Evolutionary conservation across 2,329 filamentous ascomycete species (phyloP).

Genomic region (Arachnomyces sp.): DNA sequence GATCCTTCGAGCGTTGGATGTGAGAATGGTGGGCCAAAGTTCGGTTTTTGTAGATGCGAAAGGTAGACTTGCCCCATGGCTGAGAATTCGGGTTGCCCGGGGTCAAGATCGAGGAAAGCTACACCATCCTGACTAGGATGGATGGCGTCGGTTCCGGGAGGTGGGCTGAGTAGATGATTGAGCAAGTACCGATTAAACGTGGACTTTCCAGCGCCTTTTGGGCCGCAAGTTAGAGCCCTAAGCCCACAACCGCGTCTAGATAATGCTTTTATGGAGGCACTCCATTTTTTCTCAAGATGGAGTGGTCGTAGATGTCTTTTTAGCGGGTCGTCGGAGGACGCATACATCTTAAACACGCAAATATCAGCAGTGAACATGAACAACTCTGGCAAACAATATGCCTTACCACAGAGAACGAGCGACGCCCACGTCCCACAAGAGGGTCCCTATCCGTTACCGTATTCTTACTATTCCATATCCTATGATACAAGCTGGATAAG

Average conservation of each 20-base stretch:
- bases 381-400: not conserved
- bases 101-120: constrained; percentile 53
- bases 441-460: constrained; percentile 9
- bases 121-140: constrained; percentile 33
- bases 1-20: constrained; percentile 38
- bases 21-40: constrained; percentile 51
- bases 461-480: constrained; percentile 43
- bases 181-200: constrained; percentile 50
- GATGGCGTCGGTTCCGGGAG: constrained; percentile 24
- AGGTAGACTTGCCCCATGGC: constrained; percentile 54
- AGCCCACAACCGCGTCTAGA: constrained; percentile 33
- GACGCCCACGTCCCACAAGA: not conserved
- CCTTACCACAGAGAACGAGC: constrained; percentile 33
- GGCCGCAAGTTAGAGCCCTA: constrained; percentile 46
- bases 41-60: constrained; percentile 42
- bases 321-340: constrained; percentile 34
- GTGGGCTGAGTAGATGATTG: constrained; percentile 46
- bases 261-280: constrained; percentile 35
- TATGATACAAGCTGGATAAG: constrained; percentile 46
- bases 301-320: constrained; percentile 36
- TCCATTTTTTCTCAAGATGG: constrained; percentile 39
- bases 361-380: not conserved
- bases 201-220: constrained; percentile 53
- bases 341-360: constrained; percentile 26
- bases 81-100: constrained; percentile 52